Evolutionary conservation across 202 grass and related monocot genomes (phyloP).

Genomic region (Elaeis oleifera): DNA sequence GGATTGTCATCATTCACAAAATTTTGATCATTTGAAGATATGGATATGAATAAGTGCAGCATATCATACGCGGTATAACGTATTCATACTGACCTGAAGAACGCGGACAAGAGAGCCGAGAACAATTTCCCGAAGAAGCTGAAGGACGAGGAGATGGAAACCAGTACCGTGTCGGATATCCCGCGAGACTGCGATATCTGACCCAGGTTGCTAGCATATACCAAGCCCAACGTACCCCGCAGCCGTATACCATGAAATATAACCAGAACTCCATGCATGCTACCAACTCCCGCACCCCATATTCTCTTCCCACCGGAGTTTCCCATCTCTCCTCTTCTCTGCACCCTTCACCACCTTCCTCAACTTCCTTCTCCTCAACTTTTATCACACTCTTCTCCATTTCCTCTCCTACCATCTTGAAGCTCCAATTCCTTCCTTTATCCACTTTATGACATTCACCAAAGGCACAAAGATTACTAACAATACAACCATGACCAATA

Average conservation of each 20-base stretch:
- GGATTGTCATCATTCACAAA: no score
- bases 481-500: background rate
- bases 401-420: no score
- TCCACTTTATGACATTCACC: no score
- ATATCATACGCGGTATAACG: no score
- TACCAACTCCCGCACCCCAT: conserved; percentile 8
- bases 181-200: conserved; percentile 26
- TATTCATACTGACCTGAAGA: conserved; percentile 5
- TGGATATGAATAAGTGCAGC: no score
- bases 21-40: no score
- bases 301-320: background rate
- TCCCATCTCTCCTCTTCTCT: background rate
- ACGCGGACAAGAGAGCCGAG: conserved; percentile 8
- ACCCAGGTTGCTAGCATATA: conserved; percentile 26
- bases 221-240: conserved; percentile 25
- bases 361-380: no score
- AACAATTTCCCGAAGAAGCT: conserved; percentile 27
- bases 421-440: no score
- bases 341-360: background rate
- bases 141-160: conserved; percentile 24
- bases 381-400: no score
- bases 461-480: background rate
- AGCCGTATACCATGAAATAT: conserved; percentile 18
- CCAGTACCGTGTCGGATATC: conserved; percentile 2
- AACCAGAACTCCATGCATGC: conserved; percentile 22